Evolutionary conservation across 441 rosid genomes (phyloP), one percentile per base, ranked within the genome.

Genomic region (Kokia cookei): DNA sequence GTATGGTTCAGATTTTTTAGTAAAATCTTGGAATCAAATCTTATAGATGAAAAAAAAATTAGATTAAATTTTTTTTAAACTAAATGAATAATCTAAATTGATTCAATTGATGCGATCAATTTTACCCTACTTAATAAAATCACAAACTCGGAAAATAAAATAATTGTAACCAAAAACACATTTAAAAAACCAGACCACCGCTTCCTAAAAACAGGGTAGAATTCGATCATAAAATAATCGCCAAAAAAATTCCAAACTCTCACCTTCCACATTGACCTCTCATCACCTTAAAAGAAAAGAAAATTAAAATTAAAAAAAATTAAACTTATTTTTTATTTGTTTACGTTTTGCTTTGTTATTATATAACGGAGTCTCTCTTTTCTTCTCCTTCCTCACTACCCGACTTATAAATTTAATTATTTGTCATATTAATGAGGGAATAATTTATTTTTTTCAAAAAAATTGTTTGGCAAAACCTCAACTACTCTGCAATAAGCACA

Each of bases 391-490:
- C 47, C 15, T 32, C 37, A 32, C 6, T 15, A n/a, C 26, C 14
- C 69, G 26, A 10, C 11, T 35, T 11, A 29, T 69, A 13, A 40
- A 35, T 58, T 12, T 22, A 17, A 55, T 13, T 57, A 58, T 26
- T 26, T 59, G 27, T 58, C 10, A 2, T 8, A 42, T 0, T 54
- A 37, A 17, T 57, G 13, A 10, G 13, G 53, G 43, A 51, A 69
- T 32, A 51, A 32, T 6, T 6, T 26, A 0, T 48, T 48, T 55
- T 69, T 32, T 32, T 37, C 32, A 22, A 10, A 62, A 45, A 17
- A 60, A 3, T 61, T 73, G 55, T 48, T 72, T 62, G 72, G 60
- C 57, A 73, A 73, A 61, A 32, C 57, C 75, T 73, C 75, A 73
- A 73, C 75, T 17, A 50, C 75, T 73, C 69, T 62, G 17, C 29